phyloP scores from a whole-genome alignment of 192 early-diverging fungal genomes.

The Backusella liffmaniae region DNA sequence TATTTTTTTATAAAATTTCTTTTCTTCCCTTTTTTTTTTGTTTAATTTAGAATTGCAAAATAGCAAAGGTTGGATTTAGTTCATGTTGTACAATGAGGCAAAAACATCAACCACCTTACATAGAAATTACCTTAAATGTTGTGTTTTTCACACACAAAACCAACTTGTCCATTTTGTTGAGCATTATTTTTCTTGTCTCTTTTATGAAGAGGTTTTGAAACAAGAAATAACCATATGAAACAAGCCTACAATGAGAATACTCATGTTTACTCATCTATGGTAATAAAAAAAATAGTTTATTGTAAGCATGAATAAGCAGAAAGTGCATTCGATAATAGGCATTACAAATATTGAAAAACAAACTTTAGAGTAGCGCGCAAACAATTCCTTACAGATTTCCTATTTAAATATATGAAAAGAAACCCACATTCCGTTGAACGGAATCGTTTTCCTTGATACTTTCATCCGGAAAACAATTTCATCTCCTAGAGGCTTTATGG shows the following conservation, averaged over 20 bases:
- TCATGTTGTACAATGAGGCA: not conserved
- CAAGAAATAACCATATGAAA: not conserved
- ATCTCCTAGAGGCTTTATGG: no score
- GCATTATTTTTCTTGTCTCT: no score
- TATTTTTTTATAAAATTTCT: not conserved
- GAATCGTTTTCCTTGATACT: not conserved
- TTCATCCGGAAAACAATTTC: no score
- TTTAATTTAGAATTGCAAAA: not conserved
- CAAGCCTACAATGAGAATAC: no score
- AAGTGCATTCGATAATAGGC: not conserved
- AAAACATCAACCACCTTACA: not conserved
- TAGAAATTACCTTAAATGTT: not conserved
- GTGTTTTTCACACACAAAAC: not conserved
- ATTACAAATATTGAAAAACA: not conserved
- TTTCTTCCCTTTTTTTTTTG: no score
- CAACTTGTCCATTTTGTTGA: not conserved
- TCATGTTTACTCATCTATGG: no score
- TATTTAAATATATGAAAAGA: not conserved
- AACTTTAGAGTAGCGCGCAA: not conserved
- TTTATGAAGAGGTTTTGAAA: no score
- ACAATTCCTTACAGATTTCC: conserved; percentile 4
- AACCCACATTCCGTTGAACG: not conserved
- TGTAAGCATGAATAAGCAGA: not conserved
- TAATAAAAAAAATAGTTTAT: no score
- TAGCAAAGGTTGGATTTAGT: not conserved